Evolutionary conservation across 495 filamentous ascomycete genomes (phyloP), one percentile per base, ranked within the genome.

Genomic region (Acidomyces sp.): DNA sequence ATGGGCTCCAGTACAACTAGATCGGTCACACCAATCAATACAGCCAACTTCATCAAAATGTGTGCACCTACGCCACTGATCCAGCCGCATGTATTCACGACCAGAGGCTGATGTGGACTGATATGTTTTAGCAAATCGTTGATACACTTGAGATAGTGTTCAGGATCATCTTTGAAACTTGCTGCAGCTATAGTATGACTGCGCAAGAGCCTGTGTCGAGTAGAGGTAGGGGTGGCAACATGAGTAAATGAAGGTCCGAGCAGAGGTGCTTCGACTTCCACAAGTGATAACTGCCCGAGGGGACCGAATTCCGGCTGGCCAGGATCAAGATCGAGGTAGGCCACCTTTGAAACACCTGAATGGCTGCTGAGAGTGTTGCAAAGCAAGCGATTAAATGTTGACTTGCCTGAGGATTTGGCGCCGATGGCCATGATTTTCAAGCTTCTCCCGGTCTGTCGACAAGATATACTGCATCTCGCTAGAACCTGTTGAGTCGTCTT

Each of bases 51-150:
- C 16, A 66, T 63, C 0, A 86, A 65, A 9, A 87, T 64, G 50
- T 85, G 78, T 4, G 87, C 60, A 2, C 81, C 80, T 6, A 74
- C 71, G 3, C 80, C 82, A 53, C 80, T 77, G 20, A 87, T 75
- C 84, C 84, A 90, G 16, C 83, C 83, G 1, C 82, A 76, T 10
- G 77, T 80, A 56, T 92, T 90, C 54, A 94, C 70, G 6, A 94
- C 64, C 6, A 94, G 64, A 2, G 81, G 78, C 37, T 61, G 65
- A 5, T 31, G 17, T 16, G 17, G 12, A 4, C 36, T 16, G 9
- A 27, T 39, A 21, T 40, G 35, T 16, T 27, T 18, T 9, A 37
- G 22, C 7, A 52, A 31, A 11, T 52, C 48, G 23, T 5, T 4
- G 10, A 25, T 44, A 19, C 48, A 52, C 12, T 73, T 62, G 6